Evolutionary conservation across 2,329 filamentous ascomycete genomes (phyloP), one percentile per base, ranked within the genome.

Genomic region (Beauveria sp.): DNA sequence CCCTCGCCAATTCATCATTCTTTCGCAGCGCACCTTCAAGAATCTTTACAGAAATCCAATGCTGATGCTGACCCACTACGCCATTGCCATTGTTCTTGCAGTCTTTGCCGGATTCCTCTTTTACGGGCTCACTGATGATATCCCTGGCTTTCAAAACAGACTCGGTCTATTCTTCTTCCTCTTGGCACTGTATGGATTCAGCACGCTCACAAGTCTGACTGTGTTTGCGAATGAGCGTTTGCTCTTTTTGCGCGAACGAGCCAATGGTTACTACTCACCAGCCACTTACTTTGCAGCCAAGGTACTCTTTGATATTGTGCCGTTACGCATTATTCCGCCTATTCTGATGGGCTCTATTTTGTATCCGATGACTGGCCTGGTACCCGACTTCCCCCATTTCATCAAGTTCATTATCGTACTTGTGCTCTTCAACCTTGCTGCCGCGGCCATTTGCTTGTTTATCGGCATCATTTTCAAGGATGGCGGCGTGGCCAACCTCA

Each of bases 121-220:
- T 78, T 99, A 97, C 68, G 94, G 93, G 2, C 80, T 99, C 53
- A 96, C 92, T 0, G 92, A 96, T 70, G 92, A 99, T 70, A 96
- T 99, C 67, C 89, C 91, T 64, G 94, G 96, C 40, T 99, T 99
- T 82, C 94, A 99, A 74, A 99, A 99, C 73, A 86, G 94, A 22
- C 86, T 99, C 5, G 94, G 94, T 64, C 84, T 99, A 16, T 99
- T 99, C 83, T 96, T 99, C 79, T 99, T 99, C 79, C 82, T 99
- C 40, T 83, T 99, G 1, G 92, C 94, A 0, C 82, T 99, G 2
- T 99, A 97, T 68, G 94, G 94, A 10, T 99, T 99, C 79, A 96
- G 91, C 74, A 97, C 93, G 0, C 80, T 99, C 44, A 97, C 94
- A 0, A 96, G 90, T 68, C 80, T 99, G 59, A 96, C 89, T 34